phyloP scores from a whole-genome alignment of 2,329 filamentous ascomycete genomes.

The Aureobasidium sp. region DNA sequence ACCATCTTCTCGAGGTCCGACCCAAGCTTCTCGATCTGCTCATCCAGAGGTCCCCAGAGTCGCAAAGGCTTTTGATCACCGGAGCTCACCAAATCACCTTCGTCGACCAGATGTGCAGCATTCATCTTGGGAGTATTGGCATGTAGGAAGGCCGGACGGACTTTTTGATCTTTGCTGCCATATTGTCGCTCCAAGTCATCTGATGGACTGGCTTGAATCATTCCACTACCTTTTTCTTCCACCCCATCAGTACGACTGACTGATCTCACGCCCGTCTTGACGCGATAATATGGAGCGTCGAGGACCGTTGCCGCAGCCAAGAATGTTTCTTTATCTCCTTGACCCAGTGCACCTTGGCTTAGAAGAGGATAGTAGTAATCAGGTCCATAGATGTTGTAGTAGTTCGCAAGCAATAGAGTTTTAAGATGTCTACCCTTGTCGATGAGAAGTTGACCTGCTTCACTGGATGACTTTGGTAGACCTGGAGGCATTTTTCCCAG shows the following conservation, averaged over 20 bases:
- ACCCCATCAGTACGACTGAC: constrained; percentile 10
- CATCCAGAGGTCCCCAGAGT: constrained; percentile 22
- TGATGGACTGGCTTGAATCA: constrained; percentile 19
- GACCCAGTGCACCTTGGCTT: constrained; percentile 41
- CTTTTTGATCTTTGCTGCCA: constrained; percentile 1
- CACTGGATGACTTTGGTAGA: constrained; percentile 34
- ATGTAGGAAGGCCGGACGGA: constrained; percentile 24
- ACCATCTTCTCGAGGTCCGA: constrained; percentile 23
- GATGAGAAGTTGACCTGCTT: constrained; percentile 42
- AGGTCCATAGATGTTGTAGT: constrained; percentile 45
- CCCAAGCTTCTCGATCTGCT: constrained; percentile 22
- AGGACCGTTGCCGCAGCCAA: constrained; percentile 38
- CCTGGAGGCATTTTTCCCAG: constrained; percentile 27
- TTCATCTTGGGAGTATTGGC: constrained; percentile 29
- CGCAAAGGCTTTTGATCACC: constrained; percentile 20
- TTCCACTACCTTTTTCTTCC: constrained; percentile 17
- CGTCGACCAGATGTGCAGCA: constrained; percentile 26
- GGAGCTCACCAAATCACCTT: constrained; percentile 21
- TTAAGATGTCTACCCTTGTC: constrained; percentile 37
- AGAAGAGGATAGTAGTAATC: constrained; percentile 41
- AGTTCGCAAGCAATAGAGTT: constrained; percentile 40
- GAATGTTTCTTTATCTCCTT: constrained; percentile 49
- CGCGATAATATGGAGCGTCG: constrained; percentile 36
- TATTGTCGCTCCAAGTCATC: constrained; percentile 10
- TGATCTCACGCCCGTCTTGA: constrained; percentile 23